Evolutionary conservation across 2,329 filamentous ascomycete genomes (phyloP).

Genomic region (Capronia epimyces): DNA sequence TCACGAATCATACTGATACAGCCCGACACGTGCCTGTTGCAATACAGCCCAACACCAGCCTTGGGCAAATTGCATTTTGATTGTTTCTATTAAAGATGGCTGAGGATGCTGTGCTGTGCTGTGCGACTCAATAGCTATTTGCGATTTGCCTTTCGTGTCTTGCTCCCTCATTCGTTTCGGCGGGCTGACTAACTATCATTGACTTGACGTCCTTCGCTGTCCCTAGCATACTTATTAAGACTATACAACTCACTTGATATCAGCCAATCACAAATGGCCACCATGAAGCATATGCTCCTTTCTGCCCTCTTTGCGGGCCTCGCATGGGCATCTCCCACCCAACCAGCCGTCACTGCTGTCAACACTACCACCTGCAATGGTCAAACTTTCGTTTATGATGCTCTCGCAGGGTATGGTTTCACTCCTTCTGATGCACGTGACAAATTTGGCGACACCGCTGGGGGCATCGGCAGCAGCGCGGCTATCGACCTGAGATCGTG

Average conservation of each 20-base stretch:
- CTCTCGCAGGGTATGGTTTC: conserved; percentile 62
- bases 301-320: conserved; percentile 13
- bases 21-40: conserved; percentile 10
- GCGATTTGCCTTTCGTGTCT: background rate
- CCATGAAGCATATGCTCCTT: conserved; percentile 12
- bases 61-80: background rate
- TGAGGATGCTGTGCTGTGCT: conserved; percentile 2
- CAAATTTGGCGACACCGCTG: conserved; percentile 64
- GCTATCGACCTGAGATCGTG: conserved; percentile 58
- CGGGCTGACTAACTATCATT: background rate
- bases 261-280: conserved; percentile 13
- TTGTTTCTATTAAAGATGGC: conserved; percentile 10
- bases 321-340: conserved; percentile 12
- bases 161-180: conserved; percentile 16
- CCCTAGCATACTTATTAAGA: background rate
- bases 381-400: conserved; percentile 59
- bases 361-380: conserved; percentile 55
- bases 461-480: conserved; percentile 61
- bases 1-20: background rate
- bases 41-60: background rate
- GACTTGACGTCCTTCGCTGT: background rate
- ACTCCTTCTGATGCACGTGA: conserved; percentile 55
- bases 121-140: conserved; percentile 8
- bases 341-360: conserved; percentile 29
- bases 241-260: background rate